Evolutionary conservation across 768 basidiomycete genomes (phyloP).

Genomic region (Mrakia gelida): DNA sequence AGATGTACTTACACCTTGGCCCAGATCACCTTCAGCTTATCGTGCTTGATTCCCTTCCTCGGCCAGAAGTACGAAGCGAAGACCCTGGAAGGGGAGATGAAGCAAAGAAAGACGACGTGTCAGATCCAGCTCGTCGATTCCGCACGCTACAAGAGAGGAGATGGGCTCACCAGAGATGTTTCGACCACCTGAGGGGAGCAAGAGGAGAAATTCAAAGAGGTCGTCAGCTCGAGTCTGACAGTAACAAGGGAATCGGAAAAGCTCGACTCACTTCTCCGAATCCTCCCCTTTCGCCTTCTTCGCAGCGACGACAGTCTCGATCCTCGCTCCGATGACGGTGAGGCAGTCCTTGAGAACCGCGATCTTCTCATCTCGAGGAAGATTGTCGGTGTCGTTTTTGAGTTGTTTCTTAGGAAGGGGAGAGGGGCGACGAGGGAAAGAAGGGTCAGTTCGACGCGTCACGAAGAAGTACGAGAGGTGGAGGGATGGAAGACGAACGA

Average conservation of each 20-base stretch:
- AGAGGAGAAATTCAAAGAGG: background rate
- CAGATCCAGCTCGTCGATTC: background rate
- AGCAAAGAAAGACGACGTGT: background rate
- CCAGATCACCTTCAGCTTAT: conserved; percentile 89
- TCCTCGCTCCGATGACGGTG: conserved; percentile 85
- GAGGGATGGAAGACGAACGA: conserved; percentile 52
- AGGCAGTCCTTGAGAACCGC: conserved; percentile 92
- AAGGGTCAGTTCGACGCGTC: background rate
- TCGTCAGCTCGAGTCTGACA: conserved; percentile 1
- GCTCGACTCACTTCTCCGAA: conserved; percentile 59
- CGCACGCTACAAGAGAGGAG: background rate
- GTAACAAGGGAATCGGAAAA: conserved; percentile 37
- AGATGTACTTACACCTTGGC: conserved; percentile 53
- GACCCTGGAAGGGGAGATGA: conserved; percentile 51
- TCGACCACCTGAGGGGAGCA: conserved; percentile 22
- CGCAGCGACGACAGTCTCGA: conserved; percentile 71
- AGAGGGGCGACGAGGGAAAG: background rate
- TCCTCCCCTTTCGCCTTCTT: conserved; percentile 79
- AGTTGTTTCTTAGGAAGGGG: conserved; percentile 74
- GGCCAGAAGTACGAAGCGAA: conserved; percentile 98
- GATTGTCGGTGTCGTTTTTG: conserved; percentile 85
- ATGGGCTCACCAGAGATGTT: conserved; percentile 6
- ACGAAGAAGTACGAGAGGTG: background rate
- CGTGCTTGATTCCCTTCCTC: conserved; percentile 82
- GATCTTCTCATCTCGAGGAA: conserved; percentile 94